These are phyloP conservation scores for Cutaneotrichosporon curvatum DNA, from an alignment of 1,284 basidiomycete species.

Conservation along the genomic window DNA sequence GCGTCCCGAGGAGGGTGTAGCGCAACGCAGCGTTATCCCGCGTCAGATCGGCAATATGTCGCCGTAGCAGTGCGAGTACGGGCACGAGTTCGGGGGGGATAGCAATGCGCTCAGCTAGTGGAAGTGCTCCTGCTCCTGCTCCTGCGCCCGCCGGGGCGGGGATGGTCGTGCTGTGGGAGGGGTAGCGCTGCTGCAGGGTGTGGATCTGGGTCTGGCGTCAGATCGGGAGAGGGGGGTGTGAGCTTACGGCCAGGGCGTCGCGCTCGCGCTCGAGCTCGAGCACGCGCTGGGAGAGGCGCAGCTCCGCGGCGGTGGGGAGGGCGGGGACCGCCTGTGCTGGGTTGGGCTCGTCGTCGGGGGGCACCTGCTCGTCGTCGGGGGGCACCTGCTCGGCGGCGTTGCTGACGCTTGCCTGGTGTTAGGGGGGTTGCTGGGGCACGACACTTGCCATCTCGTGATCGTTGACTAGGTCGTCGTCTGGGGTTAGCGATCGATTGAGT, in stretches of 20 bases:
- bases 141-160: constrained; percentile 8
- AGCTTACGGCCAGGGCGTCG: constrained; percentile 26
- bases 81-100: constrained; percentile 32
- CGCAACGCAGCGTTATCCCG: constrained; percentile 40
- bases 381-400: neutral
- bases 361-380: constrained; percentile 1
- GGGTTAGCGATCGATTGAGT: neutral
- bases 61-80: constrained; percentile 25
- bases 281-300: constrained; percentile 25
- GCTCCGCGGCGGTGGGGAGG: constrained; percentile 27
- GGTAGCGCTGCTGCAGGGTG: constrained; percentile 14
- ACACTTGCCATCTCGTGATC: constrained; percentile 17
- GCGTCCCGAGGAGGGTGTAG: constrained; percentile 34
- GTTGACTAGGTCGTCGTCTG: constrained; percentile 13
- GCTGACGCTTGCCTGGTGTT: constrained; percentile 1
- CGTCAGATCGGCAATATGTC: constrained; percentile 35
- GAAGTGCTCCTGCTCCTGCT: neutral
- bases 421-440: no score
- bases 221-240: neutral
- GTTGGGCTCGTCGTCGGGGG: constrained; percentile 2
- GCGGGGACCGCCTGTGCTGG: neutral
- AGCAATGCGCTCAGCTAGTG: constrained; percentile 7
- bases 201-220: constrained; percentile 11
- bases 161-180: constrained; percentile 13
- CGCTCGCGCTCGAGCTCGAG: constrained; percentile 33